Percentiles rank a stretch among this genome's conserved stretches.
Evolutionary conservation across 306 rosid genomes (phyloP).

Genomic region (Ochetophila trinervis): DNA sequence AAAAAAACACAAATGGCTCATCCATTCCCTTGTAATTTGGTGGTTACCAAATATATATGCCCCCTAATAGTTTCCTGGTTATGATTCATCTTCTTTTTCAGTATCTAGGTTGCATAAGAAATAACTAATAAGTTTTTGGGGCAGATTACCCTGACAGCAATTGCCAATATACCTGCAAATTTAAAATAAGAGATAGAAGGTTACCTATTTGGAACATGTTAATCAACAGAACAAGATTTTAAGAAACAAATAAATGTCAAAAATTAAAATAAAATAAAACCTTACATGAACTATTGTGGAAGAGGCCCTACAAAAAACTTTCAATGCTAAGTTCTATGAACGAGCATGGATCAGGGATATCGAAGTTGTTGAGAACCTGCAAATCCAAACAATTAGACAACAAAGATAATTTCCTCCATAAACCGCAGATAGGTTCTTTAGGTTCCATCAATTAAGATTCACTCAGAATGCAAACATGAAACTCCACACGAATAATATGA

Average conservation of each 20-base stretch:
- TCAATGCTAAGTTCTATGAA: constrained; percentile 66
- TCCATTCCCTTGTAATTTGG: too few species aligned
- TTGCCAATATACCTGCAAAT: too few species aligned
- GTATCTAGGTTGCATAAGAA: too few species aligned
- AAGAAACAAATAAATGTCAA: too few species aligned
- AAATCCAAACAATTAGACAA: not conserved
- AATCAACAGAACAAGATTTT: not conserved
- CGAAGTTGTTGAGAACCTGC: constrained; percentile 81
- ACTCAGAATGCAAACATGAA: not conserved
- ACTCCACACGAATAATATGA: not conserved
- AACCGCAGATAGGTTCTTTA: not conserved
- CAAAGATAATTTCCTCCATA: not conserved
- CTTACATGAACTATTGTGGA: constrained; percentile 36
- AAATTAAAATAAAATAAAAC: not conserved
- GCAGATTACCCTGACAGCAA: too few species aligned
- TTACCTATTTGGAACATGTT: not conserved
- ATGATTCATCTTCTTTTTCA: too few species aligned
- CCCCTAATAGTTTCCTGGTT: too few species aligned
- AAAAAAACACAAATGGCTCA: too few species aligned
- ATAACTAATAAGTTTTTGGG: too few species aligned
- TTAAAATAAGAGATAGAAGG: too few species aligned
- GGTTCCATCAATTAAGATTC: not conserved
- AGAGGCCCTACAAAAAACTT: constrained; percentile 49
- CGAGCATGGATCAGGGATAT: constrained; percentile 95
- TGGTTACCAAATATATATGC: too few species aligned